Base-by-base conservation (phyloP, 2,329 filamentous ascomycete species). In the Ophiognomonia clavigignenti-juglandacearum region DNA sequence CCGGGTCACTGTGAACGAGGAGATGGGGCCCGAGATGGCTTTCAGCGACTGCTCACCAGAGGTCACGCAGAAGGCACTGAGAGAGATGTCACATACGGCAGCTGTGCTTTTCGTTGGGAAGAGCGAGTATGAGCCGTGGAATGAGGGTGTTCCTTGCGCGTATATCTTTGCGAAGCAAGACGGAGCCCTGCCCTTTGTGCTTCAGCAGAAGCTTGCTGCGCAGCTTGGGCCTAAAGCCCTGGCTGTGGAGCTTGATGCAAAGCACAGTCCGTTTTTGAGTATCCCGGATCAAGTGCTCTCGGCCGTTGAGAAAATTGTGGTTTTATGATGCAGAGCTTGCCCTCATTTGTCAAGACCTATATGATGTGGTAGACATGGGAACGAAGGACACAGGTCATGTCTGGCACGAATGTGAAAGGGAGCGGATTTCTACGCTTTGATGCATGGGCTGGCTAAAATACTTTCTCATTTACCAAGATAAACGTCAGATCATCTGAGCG, bases 171-270 rank as follows among this genome's bases (percentile, higher is more conserved):
- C 47, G 16, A 38, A 38, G 20, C 38, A 51, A 3, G 53, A 55
- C 43, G 50, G 52, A 24, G 37, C 52, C 11, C 18, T 55, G 11
- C 47, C 50, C 3, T 46, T 46, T 9, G 11, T 37, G 34, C 39
- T 53, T 14, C 53, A 55, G 47, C 50, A 54, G 29, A 39, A 55
- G 34, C 53, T 55, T 52, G 52, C 47, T 3, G 39, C 45, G 6
- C 47, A 53, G 34, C 45, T 55, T 13, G 40, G 35, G 6, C 32
- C 45, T 3, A 19, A 38, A 6, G 26, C 45, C 9, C 34, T 34
- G 23, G 51, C 40, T 14, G 46, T 47, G 4, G 34, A 47, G n/a
- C 11, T 55, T 14, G 41, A 54, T n/a, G 39, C 50, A 18, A 45
- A 43, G 20, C 53, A 55, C 38, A 53, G 50, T 18, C 50, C 53